These are phyloP conservation scores for Trichoderma asperelloides DNA, from an alignment of 495 filamentous ascomycete genomes.

Conservation along the genomic window DNA sequence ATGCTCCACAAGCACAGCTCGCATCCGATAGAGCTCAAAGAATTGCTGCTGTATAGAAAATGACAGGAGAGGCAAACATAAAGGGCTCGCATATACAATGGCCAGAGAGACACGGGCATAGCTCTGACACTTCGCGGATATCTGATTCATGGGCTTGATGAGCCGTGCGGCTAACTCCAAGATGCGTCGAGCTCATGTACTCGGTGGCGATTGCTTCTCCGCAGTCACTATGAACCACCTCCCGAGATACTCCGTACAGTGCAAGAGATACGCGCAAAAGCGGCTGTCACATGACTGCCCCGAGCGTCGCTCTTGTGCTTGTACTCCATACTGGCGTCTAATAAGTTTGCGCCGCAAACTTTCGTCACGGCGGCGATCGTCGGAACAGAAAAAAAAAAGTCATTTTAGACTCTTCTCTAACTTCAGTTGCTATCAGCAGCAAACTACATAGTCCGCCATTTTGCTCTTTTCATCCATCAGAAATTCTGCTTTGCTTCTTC, in stretches of 20 bases:
- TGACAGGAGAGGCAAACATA: neutral
- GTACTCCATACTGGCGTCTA: neutral
- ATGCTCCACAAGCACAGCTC: neutral
- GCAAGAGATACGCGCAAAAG: neutral
- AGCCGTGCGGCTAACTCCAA: neutral
- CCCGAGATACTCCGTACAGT: neutral
- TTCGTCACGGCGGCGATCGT: neutral
- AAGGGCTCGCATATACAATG: neutral
- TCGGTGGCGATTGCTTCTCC: too few species aligned
- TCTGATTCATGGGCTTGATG: too few species aligned
- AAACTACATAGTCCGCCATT: too few species aligned
- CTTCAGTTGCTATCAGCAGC: neutral
- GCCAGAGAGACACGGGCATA: too few species aligned
- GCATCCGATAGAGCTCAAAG: neutral
- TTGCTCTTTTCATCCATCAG: too few species aligned
- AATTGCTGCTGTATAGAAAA: neutral
- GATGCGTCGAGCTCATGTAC: too few species aligned
- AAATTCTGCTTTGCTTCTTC: neutral
- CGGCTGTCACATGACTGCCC: neutral
- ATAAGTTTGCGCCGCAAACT: neutral
- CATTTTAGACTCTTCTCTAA: neutral
- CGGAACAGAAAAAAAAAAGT: neutral
- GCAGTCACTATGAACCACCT: neutral
- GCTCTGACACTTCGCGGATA: too few species aligned
- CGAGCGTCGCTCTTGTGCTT: neutral